These are phyloP conservation scores for Xerocomellus chrysenteron DNA, from an alignment of 768 basidiomycete species.

Conservation along the genomic window DNA sequence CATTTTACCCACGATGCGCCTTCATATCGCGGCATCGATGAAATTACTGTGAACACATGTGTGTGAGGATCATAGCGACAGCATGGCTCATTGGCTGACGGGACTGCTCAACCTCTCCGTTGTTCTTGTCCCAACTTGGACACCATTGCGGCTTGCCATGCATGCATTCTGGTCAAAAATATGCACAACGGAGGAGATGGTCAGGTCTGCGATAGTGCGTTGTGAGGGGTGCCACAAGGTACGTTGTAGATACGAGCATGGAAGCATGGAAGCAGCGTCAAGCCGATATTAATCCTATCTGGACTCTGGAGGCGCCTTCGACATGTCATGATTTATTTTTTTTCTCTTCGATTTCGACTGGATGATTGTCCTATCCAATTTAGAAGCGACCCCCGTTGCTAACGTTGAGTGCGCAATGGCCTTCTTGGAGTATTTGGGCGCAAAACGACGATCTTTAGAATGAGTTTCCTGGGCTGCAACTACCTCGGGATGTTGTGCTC, in stretches of 20 bases:
- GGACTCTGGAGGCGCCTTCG: neutral
- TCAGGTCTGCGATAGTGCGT: neutral
- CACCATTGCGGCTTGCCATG: neutral
- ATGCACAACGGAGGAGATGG: neutral
- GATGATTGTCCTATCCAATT: too few species aligned
- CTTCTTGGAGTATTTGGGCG: neutral
- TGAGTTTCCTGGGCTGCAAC: too few species aligned
- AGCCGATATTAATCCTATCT: neutral
- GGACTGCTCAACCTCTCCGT: neutral
- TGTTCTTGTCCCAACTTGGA: neutral
- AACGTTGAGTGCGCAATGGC: neutral
- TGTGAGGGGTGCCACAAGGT: neutral
- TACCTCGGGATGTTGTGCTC: neutral
- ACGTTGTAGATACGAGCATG: neutral
- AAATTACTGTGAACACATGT: slow-evolving; percentile 11
- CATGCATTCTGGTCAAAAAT: neutral
- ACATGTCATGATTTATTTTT: neutral
- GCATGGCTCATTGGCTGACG: neutral
- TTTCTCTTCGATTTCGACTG: neutral
- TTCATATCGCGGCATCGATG: slow-evolving; percentile 27
- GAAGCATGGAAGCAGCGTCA: neutral
- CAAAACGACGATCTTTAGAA: neutral
- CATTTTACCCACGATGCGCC: slow-evolving; percentile 21
- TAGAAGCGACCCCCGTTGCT: neutral
- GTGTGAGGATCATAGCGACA: neutral